Percentiles rank a stretch among this genome's conserved stretches.
Conservation (phyloP, 108 stramenopile species). For the Parietichytrium sp. region DNA sequence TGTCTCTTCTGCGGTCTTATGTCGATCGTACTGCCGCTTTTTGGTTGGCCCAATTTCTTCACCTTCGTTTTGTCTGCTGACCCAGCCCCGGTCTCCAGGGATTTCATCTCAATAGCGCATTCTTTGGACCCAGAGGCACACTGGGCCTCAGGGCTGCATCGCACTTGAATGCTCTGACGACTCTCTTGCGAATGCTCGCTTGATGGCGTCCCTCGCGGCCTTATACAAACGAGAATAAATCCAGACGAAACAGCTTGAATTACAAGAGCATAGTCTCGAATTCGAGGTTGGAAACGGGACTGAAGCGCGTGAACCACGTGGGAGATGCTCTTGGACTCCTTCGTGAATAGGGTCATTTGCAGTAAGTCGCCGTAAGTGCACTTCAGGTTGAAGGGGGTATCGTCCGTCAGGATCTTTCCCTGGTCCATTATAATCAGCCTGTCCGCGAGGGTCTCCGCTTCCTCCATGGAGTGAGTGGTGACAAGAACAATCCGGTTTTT, state of each 20-base stretch:
- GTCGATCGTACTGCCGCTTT: no score
- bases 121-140: no score
- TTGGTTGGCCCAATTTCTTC: no score
- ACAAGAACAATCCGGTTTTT: slow-evolving; percentile 55
- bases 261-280: not conserved
- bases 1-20: no score
- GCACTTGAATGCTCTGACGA: no score
- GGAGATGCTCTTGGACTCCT: not conserved
- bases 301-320: not conserved
- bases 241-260: slow-evolving; percentile 9
- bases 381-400: slow-evolving; percentile 65
- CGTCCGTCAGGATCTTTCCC: slow-evolving; percentile 60
- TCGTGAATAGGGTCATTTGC: not conserved
- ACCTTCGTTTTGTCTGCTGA: no score
- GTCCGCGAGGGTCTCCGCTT: slow-evolving; percentile 60
- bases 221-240: not conserved
- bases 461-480: slow-evolving; percentile 69
- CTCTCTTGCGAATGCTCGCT: no score
- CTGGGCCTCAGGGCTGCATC: no score
- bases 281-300: not conserved
- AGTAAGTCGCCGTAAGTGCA: slow-evolving; percentile 50
- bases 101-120: no score
- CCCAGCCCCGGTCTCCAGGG: no score
- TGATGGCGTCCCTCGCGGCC: not conserved
- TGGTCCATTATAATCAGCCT: slow-evolving; percentile 66